Evolutionary conservation across 2,329 filamentous ascomycete species (phyloP), one percentile per base, ranked within the genome.

Genomic region (Rhytidhysteron rufulum): DNA sequence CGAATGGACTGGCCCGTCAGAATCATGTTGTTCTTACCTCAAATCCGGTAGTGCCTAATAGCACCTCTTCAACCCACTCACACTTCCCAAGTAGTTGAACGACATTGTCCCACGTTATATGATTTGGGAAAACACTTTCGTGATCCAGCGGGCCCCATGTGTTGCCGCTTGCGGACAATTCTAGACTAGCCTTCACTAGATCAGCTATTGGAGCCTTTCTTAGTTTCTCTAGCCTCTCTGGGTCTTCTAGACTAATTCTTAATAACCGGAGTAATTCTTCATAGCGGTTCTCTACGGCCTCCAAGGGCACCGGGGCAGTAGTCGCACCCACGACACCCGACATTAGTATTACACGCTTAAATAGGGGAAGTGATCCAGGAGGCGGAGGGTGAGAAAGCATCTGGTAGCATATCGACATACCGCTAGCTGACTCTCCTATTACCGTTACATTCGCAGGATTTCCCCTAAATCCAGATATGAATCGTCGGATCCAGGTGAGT

Each of bases 361-460:
- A 58, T 6, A 60, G 29, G 11, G 53, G 50, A 5, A 60, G 29
- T 11, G 53, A 49, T 1, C 48, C 48, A 1, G 22, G 19, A n/a
- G 27, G 10, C 4, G 48, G 50, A 8, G 39, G 37, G n/a, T 21
- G 7, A 29, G 40, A 34, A 1, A 60, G 47, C 51, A 58, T 50
- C 16, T 57, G 54, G n/a, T 42, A 44, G n/a, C 47, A 53, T 17
- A 55, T 57, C 6, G 41, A 48, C 16, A 51, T 60, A 7, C 54
- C 67, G n/a, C 73, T 73, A 3, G 71, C 70, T n/a, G n/a, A 25
- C 48, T 75, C 67, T 2, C 73, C 73, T 11, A 70, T 60, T 0
- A 66, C 45, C 0, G 65, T 67, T 3, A 66, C 46, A 4, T 53
- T 52, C 3, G 39, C 39, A 1, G 39, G 38, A 40, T 68, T 54